Evolutionary conservation across 495 filamentous ascomycete genomes (phyloP), one percentile per base, ranked within the genome.

Genomic region (Penicillium odoratum): DNA sequence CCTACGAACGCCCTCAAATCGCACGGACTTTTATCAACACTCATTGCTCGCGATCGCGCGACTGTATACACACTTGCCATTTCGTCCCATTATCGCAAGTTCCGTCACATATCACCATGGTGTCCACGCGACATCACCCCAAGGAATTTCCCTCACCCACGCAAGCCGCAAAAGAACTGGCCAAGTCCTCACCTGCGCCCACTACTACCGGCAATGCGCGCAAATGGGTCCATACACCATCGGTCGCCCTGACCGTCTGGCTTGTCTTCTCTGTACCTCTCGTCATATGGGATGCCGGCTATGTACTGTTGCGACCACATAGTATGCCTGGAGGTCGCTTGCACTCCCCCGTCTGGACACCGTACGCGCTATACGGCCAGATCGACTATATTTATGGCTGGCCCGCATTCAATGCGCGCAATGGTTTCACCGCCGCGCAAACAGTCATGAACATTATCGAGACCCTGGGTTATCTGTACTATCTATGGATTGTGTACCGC

Each of bases 371-470:
- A 0, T 97, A 97, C 74, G 88, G 86, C 30, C 80, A 74, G 36
- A 77, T 96, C 55, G 93, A 98, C 68, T 80, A 91, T 69, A 78
- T 93, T 34, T 98, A 98, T 73, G 91, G 92, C 26, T 88, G 82
- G 81, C 88, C 88, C 62, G 87, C 90, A 7, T 92, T 81, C 69
- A 74, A 90, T 55, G 83, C 79, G 52, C 70, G 76, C 33, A 88
- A 88, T 69, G 92, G 92, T 2, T 97, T 94, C 68, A 90, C 91
- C 0, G 82, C 79, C 13, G 91, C 92, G 58, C 92, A 96, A 78
- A 80, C 81, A 13, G 51, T 77, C 3, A 51, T 96, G 70, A 98
- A 97, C 64, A 59, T 87, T 1, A 50, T 91, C 57, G 93, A 98
- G 80, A 85, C 81, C 8, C 57, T 77, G 40, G 78, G 85, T 50